Conservation (phyloP, 441 rosid species). For the Adansonia rubrostipa region DNA sequence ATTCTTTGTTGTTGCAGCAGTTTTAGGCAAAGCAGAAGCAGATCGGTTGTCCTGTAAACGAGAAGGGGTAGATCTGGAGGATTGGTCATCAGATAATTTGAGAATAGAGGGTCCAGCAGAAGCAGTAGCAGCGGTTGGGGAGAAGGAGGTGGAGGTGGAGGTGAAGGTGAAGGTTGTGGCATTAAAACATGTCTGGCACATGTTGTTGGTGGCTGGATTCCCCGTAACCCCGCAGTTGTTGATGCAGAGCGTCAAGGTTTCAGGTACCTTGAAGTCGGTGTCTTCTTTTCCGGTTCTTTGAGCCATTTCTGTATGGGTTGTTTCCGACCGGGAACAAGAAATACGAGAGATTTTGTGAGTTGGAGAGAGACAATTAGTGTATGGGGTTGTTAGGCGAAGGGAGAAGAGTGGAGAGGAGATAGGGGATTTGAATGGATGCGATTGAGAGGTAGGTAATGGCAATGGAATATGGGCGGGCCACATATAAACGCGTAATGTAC, state of each 20-base stretch:
- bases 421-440: too few relatives aligned
- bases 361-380: too few relatives aligned
- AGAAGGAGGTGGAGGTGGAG: conserved; percentile 43
- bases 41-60: not conserved
- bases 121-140: conserved; percentile 3
- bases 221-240: conserved; percentile 88
- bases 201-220: conserved; percentile 85
- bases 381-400: too few relatives aligned
- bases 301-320: conserved; percentile 51
- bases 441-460: too few relatives aligned
- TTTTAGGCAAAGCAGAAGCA: not conserved
- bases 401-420: too few relatives aligned
- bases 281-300: conserved; percentile 92
- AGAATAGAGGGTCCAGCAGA: too few relatives aligned
- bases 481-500: too few relatives aligned
- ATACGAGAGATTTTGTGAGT: too few relatives aligned
- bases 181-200: conserved; percentile 94
- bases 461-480: too few relatives aligned
- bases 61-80: not conserved
- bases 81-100: not conserved
- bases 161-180: conserved; percentile 54
- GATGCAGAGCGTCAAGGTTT: conserved; percentile 62
- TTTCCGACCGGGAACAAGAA: too few relatives aligned
- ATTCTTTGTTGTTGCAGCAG: not conserved
- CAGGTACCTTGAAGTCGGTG: conserved; percentile 93